Base-by-base conservation (phyloP, 2,329 filamentous ascomycete species). In the Fusarium redolens region DNA sequence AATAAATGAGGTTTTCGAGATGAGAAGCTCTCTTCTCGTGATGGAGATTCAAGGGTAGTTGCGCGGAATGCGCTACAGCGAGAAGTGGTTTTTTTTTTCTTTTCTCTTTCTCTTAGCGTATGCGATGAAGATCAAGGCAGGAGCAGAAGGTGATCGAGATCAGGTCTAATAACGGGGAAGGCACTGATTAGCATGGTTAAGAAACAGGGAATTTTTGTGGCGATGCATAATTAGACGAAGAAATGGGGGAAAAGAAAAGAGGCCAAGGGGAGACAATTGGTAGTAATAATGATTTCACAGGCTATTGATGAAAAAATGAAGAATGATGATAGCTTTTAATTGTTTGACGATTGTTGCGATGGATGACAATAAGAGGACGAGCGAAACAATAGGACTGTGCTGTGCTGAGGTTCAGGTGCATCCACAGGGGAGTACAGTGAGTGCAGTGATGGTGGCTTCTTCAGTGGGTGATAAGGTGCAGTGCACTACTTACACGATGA, bases 171-270 rank as follows among this genome's bases (percentile, higher is more conserved):
- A 37, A 61, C 20, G 63, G 43, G 72, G 76, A 78, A 76, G 68
- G 76, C 43, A 65, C 75, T 63, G 68, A 73, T 78, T 70, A 78
- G 76, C 64, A 68, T 64, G 54, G 69, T 61, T 28, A 30, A 63
- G 43, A 58, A 73, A 61, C 61, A 70, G 22, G 66, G 66, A 65
- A 59, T 17, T 68, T 65, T 52, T 55, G 65, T 57, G 65, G 59
- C 56, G 51, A 68, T 65, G 56, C 66, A 57, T 68, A 48, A 50
- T 54, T 64, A 58, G 54, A 50, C 30, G 55, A 52, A 13, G 47
- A 40, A 38, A n/a, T 7, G 25, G 11, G 50, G 35, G 38, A n/a
- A 48, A 31, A 44, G 38, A 41, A 35, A 22, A 7, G 44, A 47
- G 17, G 17, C 30, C 38, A 22, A 54, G 47, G 25, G 50, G 52